phyloP scores from a whole-genome alignment of 148 eudicot species.

The Heliamphora exappendiculata region DNA sequence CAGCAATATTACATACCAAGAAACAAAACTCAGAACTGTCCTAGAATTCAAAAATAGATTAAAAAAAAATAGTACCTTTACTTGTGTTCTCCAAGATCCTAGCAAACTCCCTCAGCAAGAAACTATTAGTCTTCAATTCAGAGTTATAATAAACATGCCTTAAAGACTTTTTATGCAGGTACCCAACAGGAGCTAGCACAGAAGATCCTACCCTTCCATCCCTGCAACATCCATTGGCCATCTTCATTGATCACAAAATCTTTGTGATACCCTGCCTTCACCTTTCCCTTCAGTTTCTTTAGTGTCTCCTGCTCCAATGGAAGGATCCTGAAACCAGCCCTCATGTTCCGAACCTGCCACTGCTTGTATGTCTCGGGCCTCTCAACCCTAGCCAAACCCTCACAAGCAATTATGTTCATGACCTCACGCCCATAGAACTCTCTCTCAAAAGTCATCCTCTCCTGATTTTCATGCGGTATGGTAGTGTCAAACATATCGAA shows the following conservation, averaged over 20 bases:
- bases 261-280: slow-evolving; percentile 23
- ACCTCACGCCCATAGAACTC: slow-evolving; percentile 62
- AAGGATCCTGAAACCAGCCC: slow-evolving; percentile 49
- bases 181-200: slow-evolving; percentile 39
- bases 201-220: slow-evolving; percentile 40
- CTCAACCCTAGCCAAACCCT: slow-evolving; percentile 65
- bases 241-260: slow-evolving; percentile 39
- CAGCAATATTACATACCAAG: too few species aligned
- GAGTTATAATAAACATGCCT: not conserved
- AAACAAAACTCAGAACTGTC: too few species aligned
- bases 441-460: slow-evolving; percentile 47
- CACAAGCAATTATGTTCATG: slow-evolving; percentile 74
- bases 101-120: not conserved
- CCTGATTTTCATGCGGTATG: slow-evolving; percentile 33
- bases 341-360: slow-evolving; percentile 53
- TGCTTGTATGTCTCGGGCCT: slow-evolving; percentile 80
- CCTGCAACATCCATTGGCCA: slow-evolving; percentile 34
- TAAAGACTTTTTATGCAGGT: slow-evolving; percentile 20
- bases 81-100: not conserved
- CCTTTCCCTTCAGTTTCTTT: slow-evolving; percentile 26
- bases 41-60: too few species aligned
- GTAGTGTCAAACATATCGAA: slow-evolving; percentile 33
- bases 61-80: slow-evolving; percentile 5
- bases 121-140: not conserved
- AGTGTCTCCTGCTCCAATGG: slow-evolving; percentile 26